Percentiles rank a stretch among this genome's conserved stretches.
These are phyloP conservation scores for Talaromyces nanjingensis DNA, from an alignment of 495 filamentous ascomycete genomes.

Conservation along the genomic window DNA sequence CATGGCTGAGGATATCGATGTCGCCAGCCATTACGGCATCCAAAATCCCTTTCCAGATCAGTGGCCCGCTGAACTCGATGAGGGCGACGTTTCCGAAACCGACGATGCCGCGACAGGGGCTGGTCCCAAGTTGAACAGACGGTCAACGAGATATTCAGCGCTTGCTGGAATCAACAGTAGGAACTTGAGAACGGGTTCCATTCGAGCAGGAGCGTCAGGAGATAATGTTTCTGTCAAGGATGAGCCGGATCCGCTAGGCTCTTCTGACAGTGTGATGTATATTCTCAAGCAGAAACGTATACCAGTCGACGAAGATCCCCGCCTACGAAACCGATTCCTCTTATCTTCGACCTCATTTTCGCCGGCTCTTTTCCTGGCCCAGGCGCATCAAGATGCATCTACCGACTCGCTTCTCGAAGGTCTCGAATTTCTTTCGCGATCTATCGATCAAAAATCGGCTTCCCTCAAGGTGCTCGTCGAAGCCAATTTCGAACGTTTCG, in stretches of 20 bases:
- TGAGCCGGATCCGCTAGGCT: slow-evolving; percentile 84
- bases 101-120: slow-evolving; percentile 43
- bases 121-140: slow-evolving; percentile 38
- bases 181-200: slow-evolving; percentile 59
- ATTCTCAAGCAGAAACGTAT: slow-evolving; percentile 68
- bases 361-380: slow-evolving; percentile 81
- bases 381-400: slow-evolving; percentile 78
- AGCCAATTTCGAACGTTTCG: slow-evolving; percentile 95
- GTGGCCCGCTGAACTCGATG: slow-evolving; percentile 80
- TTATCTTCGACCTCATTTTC: slow-evolving; percentile 94
- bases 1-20: slow-evolving; percentile 63
- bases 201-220: slow-evolving; percentile 42
- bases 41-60: slow-evolving; percentile 68
- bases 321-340: slow-evolving; percentile 82
- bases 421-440: slow-evolving; percentile 72
- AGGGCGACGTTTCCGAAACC: slow-evolving; percentile 62
- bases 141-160: slow-evolving; percentile 73
- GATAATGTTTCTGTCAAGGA: slow-evolving; percentile 79
- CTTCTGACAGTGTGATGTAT: slow-evolving; percentile 74
- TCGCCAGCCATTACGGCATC: slow-evolving; percentile 87
- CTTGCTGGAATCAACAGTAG: slow-evolving; percentile 67
- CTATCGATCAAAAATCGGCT: slow-evolving; percentile 95
- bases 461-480: slow-evolving; percentile 93
- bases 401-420: slow-evolving; percentile 73
- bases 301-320: slow-evolving; percentile 76